A percentile compares a stretch with the other conserved stretches of the same genome.
phyloP scores from a whole-genome alignment of 176 grass and related monocot genomes.

The Zea luxurians region DNA sequence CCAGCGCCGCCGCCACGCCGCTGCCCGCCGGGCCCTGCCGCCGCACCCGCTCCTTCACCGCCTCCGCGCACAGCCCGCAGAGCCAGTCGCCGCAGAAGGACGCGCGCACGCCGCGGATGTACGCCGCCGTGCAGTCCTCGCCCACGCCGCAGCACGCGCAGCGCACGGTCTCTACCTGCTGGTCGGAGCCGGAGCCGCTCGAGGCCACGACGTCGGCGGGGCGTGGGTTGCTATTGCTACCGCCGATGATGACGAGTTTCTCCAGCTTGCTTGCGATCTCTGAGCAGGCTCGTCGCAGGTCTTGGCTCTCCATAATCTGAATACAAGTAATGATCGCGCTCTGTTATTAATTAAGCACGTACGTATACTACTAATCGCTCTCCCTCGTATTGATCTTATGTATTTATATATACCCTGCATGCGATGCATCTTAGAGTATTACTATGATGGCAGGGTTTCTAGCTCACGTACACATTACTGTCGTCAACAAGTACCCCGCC shows the following conservation, averaged over 20 bases:
- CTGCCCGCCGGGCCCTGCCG: slow-evolving; percentile 20
- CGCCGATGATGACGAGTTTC: slow-evolving; percentile 26
- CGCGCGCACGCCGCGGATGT: slow-evolving; percentile 63
- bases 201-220: background rate
- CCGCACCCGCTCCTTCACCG: slow-evolving; percentile 66
- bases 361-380: too few species aligned
- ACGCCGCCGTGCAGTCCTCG: slow-evolving; percentile 82
- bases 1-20: slow-evolving; percentile 61
- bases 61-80: slow-evolving; percentile 86
- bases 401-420: background rate
- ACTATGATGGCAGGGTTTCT: background rate
- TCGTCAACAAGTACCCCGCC: background rate
- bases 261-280: slow-evolving; percentile 42
- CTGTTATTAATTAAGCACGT: too few species aligned
- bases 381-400: too few species aligned
- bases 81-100: slow-evolving; percentile 80
- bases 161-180: slow-evolving; percentile 54
- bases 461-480: background rate
- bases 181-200: slow-evolving; percentile 32
- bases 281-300: slow-evolving; percentile 40
- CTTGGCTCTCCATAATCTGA: slow-evolving; percentile 14
- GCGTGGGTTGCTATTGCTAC: background rate
- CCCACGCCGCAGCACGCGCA: slow-evolving; percentile 95
- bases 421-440: background rate
- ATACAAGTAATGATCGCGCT: too few species aligned